Evolutionary conservation across 148 eudicot genomes (phyloP), one percentile per base, ranked within the genome.

Genomic region (Beta vulgaris): DNA sequence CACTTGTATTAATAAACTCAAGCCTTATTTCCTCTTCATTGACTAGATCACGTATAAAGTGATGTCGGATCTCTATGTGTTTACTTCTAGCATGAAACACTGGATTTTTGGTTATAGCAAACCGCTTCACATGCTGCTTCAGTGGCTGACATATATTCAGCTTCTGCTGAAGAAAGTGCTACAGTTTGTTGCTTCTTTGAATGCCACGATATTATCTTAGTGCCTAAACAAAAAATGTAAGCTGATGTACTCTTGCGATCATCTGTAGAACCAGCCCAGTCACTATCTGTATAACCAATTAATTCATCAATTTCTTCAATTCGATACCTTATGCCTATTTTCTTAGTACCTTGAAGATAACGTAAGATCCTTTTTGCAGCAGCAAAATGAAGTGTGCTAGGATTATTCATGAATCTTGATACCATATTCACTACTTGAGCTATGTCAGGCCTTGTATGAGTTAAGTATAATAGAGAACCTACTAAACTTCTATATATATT

Each of bases 151-250:
- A 46, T 46, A 62, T 62, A 62, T 62, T 46, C 67, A 32, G 40
- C 67, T 62, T 31, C 67, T 62, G 40, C 67, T 14, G 39, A 62
- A 62, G 40, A 62, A 31, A 62, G 39, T 62, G 32, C 18, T 62
- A 62, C 39, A 12, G 40, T 62, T 62, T 31, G 67, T 32, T 62
- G 67, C 32, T 62, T 62, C 40, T 32, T 31, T 19, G 39, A 62
- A 62, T n/a, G n/a, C n/a, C n/a, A n/a, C n/a, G n/a, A n/a, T n/a
- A n/a, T n/a, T n/a, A n/a, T n/a, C n/a, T n/a, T 62, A 62, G 39
- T 31, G n/a, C 67, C 40, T 62, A 62, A 62, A 62, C 39, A 31
- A 39, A 62, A 62, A 0, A 62, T 31, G 67, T 62, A 31, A 25
- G 18, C 39, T 32, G 67, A 62, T 62, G 67, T 32, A 62, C 67